Percentiles rank a stretch among this genome's conserved stretches.
These are phyloP conservation scores for Flueggea neowawraea DNA, from an alignment of 441 rosid species.

Conservation along the genomic window DNA sequence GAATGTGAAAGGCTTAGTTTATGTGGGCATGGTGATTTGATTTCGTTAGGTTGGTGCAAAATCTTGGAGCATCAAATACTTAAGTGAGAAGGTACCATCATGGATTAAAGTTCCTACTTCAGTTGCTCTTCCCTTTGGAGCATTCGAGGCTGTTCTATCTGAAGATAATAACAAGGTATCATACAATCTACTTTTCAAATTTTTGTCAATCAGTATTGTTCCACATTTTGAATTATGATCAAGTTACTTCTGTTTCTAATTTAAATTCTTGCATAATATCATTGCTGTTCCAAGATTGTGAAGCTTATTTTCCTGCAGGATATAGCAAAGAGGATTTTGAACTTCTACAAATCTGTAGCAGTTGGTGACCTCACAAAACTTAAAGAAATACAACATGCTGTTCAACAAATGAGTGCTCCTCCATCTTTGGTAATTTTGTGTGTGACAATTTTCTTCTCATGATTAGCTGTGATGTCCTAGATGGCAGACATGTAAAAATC, in stretches of 20 bases:
- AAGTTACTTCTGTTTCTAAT: background rate
- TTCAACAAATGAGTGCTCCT: constrained; percentile 49
- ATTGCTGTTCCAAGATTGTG: background rate
- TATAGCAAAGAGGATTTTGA: constrained; percentile 37
- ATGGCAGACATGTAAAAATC: too few relatives aligned
- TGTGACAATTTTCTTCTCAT: background rate
- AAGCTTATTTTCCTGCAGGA: constrained; percentile 30
- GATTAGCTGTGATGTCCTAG: too few relatives aligned
- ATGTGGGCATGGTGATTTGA: constrained; percentile 14
- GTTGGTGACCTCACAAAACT: constrained; percentile 56
- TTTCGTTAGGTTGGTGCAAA: constrained; percentile 70
- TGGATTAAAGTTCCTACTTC: constrained; percentile 80
- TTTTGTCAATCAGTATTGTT: background rate
- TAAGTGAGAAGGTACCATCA: constrained; percentile 65
- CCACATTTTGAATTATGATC: background rate
- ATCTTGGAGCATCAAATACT: constrained; percentile 62
- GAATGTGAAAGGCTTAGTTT: constrained; percentile 5
- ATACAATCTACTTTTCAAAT: constrained; percentile 1
- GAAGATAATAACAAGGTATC: constrained; percentile 60
- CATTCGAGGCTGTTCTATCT: constrained; percentile 56
- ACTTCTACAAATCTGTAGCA: constrained; percentile 29
- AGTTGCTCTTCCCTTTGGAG: constrained; percentile 76
- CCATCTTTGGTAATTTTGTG: constrained; percentile 38
- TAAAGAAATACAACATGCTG: constrained; percentile 49
- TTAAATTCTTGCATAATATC: background rate